phyloP scores from a whole-genome alignment of 192 early-diverging fungal species.

The Coemansia sp. region DNA sequence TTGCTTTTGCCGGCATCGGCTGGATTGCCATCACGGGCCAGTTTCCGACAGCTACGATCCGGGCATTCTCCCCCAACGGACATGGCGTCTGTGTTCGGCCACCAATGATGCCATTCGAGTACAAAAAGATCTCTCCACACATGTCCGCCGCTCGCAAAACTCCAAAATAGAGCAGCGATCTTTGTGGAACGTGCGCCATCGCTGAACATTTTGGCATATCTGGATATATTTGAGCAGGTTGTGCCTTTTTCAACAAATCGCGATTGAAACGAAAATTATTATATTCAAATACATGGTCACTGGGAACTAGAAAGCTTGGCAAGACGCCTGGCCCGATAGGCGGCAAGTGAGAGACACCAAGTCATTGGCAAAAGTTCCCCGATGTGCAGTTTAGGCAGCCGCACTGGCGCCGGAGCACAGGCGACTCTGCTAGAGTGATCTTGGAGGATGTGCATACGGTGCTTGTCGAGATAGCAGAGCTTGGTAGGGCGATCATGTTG shows the following conservation, averaged over 20 bases:
- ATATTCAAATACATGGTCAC: neutral
- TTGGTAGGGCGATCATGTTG: neutral
- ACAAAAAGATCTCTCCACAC: constrained; percentile 39
- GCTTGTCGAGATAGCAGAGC: neutral
- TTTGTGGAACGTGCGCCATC: neutral
- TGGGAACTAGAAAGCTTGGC: neutral
- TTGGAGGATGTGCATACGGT: neutral
- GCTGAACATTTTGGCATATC: neutral
- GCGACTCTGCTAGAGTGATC: neutral
- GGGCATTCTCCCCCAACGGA: constrained; percentile 59
- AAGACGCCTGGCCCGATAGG: neutral
- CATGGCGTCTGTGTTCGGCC: constrained; percentile 56
- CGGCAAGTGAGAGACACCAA: neutral
- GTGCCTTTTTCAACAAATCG: neutral
- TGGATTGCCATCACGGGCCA: constrained; percentile 65
- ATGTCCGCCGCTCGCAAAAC: constrained; percentile 46
- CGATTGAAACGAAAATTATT: neutral
- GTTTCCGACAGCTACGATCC: constrained; percentile 56
- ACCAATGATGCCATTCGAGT: constrained; percentile 71
- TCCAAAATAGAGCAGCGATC: constrained; percentile 24
- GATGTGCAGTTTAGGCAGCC: neutral
- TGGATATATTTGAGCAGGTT: neutral
- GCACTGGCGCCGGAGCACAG: constrained; percentile 3
- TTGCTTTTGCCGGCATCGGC: constrained; percentile 65
- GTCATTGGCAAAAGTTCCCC: neutral